Evolutionary conservation across 176 grass and related monocot species (phyloP), one percentile per base, ranked within the genome.

Genomic region (Phoenix roebelenii): DNA sequence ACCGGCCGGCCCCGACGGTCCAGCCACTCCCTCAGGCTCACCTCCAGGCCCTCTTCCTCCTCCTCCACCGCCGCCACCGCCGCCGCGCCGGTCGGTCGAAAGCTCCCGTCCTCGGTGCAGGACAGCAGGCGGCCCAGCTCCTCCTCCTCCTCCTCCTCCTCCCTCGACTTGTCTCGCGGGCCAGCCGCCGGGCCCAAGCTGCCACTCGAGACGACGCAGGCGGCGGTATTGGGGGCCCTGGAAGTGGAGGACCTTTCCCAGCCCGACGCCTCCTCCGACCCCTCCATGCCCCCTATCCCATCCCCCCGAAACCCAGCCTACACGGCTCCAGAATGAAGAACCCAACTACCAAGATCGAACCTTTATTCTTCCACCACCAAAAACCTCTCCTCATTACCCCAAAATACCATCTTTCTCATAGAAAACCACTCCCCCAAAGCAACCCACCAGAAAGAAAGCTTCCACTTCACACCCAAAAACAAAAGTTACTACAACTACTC

Each of bases 21-120:
- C 49, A 98, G 72, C 93, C 93, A 98, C 70, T 92, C 81, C 65
- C 93, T 66, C 57, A 98, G 72, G 65, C 93, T 98, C 29, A 98
- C 64, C 79, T 98, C 93, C 16, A 75, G 83, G 0, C 51, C 73
- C 0, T 55, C 58, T 10, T 57, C 64, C 6, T 24, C 49, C 20
- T 20, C 52, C 65, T 23, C 57, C 49, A 35, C 64, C 71, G 75
- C 23, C 22, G 1, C 64, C 71, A 72, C 23, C 22, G 1, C 72
- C 64, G 7, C 59, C 68, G 32, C 64, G 4, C 0, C 77, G 73
- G 51, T 3, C 57, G 4, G 22, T 5, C 76, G 35, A 44, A 39
- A 57, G 16, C 18, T 2, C 53, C 61, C 62, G 49, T 28, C 66
- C 19, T 14, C 74, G 50, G 63, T 56, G 61, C 57, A n/a, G 35